These are phyloP conservation scores for Skeletonema tropicum DNA, from an alignment of 108 stramenopile genomes.

Conservation along the genomic window DNA sequence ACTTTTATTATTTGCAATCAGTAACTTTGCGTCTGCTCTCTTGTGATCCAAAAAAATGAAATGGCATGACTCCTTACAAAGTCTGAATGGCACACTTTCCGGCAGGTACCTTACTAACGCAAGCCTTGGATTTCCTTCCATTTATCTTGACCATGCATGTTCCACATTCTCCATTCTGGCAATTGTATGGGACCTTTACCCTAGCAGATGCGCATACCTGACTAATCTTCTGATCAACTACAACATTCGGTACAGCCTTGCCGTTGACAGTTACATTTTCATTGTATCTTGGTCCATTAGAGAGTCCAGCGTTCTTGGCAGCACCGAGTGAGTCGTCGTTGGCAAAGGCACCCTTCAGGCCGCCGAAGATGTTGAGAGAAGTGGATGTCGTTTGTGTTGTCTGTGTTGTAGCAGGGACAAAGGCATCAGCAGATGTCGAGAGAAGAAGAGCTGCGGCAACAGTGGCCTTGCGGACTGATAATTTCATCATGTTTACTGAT, in stretches of 20 bases:
- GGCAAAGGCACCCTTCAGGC: slow-evolving; percentile 74
- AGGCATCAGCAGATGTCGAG: not conserved
- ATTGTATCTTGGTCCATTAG: slow-evolving; percentile 72
- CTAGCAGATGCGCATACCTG: slow-evolving; percentile 73
- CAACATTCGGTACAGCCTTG: slow-evolving; percentile 69
- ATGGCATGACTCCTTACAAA: slow-evolving; percentile 27
- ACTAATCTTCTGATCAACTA: slow-evolving; percentile 81
- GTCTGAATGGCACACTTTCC: slow-evolving; percentile 76
- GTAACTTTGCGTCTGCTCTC: not conserved
- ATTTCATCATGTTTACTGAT: not conserved
- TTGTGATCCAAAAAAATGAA: not conserved
- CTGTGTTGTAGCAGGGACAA: slow-evolving; percentile 1
- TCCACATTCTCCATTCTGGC: slow-evolving; percentile 88
- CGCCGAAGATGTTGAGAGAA: slow-evolving; percentile 64
- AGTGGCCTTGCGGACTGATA: not conserved
- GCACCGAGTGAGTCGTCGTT: slow-evolving; percentile 81
- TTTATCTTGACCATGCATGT: slow-evolving; percentile 79
- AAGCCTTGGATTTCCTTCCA: slow-evolving; percentile 82
- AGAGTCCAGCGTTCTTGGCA: slow-evolving; percentile 71
- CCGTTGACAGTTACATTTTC: slow-evolving; percentile 85
- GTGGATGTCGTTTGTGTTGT: slow-evolving; percentile 30
- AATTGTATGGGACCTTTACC: slow-evolving; percentile 87
- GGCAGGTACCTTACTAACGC: slow-evolving; percentile 60
- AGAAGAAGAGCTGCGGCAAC: not conserved
- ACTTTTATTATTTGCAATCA: no score